phyloP scores from a whole-genome alignment of 345 rosid species.

The Conringia planisiliqua region DNA sequence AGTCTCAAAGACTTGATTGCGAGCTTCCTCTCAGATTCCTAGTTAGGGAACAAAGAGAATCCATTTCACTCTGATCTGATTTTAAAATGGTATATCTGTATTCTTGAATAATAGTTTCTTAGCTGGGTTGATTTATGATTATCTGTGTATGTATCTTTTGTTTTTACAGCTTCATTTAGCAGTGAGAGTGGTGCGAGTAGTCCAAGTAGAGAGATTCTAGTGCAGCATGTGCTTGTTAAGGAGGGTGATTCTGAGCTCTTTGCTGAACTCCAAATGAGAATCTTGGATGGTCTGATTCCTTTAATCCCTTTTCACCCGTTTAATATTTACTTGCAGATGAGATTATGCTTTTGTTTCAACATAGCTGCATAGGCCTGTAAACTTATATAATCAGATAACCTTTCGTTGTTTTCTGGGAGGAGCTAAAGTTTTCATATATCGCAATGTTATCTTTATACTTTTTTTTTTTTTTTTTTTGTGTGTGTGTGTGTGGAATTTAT shows the following conservation, averaged over 20 bases:
- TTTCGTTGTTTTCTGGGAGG: neutral
- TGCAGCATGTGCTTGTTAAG: conserved; percentile 86
- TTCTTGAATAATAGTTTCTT: neutral
- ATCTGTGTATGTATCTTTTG: neutral
- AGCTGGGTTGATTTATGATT: neutral
- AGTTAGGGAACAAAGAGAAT: neutral
- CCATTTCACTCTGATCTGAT: neutral
- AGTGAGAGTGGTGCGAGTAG: conserved; percentile 42
- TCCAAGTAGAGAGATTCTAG: conserved; percentile 58
- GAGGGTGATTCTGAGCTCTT: conserved; percentile 62
- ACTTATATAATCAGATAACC: neutral
- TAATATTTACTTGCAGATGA: neutral
- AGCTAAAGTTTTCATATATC: neutral
- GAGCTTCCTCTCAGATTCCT: neutral
- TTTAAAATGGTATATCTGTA: neutral
- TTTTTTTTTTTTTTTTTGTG: neutral
- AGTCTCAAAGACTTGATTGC: neutral
- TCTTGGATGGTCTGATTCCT: conserved; percentile 47
- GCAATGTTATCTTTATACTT: neutral
- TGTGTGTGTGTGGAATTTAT: too few species aligned
- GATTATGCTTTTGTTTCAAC: conserved; percentile 10
- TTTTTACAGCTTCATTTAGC: conserved; percentile 53
- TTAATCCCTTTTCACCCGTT: neutral
- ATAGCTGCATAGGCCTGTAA: neutral
- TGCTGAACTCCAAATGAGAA: conserved; percentile 51